Evolutionary conservation across 768 basidiomycete species (phyloP).

Genomic region (Dendrothele bispora): DNA sequence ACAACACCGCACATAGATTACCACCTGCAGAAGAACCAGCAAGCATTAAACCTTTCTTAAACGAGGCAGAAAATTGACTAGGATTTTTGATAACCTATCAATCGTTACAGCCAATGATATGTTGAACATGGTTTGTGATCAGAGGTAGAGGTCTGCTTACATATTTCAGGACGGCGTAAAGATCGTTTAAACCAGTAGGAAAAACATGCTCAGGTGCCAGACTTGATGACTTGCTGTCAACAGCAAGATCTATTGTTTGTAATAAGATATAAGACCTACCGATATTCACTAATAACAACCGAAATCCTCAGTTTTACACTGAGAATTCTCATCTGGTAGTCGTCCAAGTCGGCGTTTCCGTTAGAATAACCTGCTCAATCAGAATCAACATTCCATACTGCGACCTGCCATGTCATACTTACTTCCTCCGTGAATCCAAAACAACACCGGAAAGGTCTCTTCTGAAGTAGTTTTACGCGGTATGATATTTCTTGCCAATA

Average conservation of each 20-base stretch:
- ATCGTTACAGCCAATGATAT: no score
- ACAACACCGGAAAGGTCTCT: slow-evolving; percentile 5
- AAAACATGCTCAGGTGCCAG: slow-evolving; percentile 24
- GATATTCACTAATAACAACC: slow-evolving; percentile 16
- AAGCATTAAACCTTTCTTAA: slow-evolving; percentile 22
- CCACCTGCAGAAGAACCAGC: slow-evolving; percentile 23
- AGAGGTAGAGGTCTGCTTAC: slow-evolving; percentile 11
- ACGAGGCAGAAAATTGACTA: slow-evolving; percentile 8
- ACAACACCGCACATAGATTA: slow-evolving; percentile 17
- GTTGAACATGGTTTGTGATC: background rate
- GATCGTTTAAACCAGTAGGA: slow-evolving; percentile 19
- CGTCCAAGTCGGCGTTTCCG: slow-evolving; percentile 15
- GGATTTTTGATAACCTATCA: slow-evolving; percentile 3
- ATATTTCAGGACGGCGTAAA: slow-evolving; percentile 24
- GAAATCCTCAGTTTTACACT: slow-evolving; percentile 15
- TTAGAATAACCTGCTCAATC: background rate
- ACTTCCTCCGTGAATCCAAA: slow-evolving; percentile 12
- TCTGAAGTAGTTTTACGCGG: background rate
- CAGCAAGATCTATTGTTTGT: no score
- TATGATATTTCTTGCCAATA: background rate
- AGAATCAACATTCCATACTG: no score
- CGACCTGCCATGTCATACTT: background rate
- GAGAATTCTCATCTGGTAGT: slow-evolving; percentile 15
- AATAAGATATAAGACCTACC: background rate
- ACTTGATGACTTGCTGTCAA: slow-evolving; percentile 6